Percentiles rank a stretch among this genome's conserved stretches.
Evolutionary conservation across 352 stramenopile species (phyloP).

Genomic region (Aphanomyces astaci): DNA sequence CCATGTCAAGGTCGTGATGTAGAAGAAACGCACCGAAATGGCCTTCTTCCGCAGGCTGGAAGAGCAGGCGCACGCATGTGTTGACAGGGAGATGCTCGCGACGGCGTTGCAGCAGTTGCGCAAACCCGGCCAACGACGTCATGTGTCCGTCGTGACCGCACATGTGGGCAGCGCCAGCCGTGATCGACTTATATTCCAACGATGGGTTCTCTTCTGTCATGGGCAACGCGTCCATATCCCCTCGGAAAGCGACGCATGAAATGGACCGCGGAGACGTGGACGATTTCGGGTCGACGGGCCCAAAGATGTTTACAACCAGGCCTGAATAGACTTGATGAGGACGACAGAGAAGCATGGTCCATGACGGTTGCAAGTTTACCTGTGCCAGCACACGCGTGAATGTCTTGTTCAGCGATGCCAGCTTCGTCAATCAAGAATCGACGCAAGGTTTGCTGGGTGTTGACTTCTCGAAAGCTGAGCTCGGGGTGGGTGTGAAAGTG

Average conservation of each 20-base stretch:
- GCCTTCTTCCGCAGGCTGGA: slow-evolving; percentile 93
- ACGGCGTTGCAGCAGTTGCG: slow-evolving; percentile 55
- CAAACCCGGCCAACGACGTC: slow-evolving; percentile 88
- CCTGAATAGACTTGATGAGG: slow-evolving; percentile 16
- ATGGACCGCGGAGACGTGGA: slow-evolving; percentile 46
- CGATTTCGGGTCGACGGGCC: slow-evolving; percentile 30
- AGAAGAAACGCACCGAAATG: slow-evolving; percentile 19
- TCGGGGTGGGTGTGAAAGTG: slow-evolving; percentile 85
- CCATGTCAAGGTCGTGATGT: background rate
- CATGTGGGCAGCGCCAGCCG: slow-evolving; percentile 68
- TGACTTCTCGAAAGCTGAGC: slow-evolving; percentile 84
- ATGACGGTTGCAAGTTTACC: slow-evolving; percentile 28
- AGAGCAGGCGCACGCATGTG: slow-evolving; percentile 88
- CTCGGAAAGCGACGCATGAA: slow-evolving; percentile 86
- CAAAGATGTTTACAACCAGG: slow-evolving; percentile 84
- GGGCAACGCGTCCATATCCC: slow-evolving; percentile 95
- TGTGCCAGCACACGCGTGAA: slow-evolving; percentile 64
- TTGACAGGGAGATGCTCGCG: slow-evolving; percentile 57
- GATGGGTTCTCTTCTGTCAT: slow-evolving; percentile 81
- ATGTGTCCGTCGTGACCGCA: slow-evolving; percentile 95
- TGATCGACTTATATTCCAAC: slow-evolving; percentile 67
- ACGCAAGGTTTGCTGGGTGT: slow-evolving; percentile 80
- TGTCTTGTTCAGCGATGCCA: slow-evolving; percentile 65
- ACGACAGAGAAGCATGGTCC: background rate
- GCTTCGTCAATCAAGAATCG: slow-evolving; percentile 63